phyloP scores from a whole-genome alignment of 805 yeast genomes.

The Phaffomyces opuntiae region DNA sequence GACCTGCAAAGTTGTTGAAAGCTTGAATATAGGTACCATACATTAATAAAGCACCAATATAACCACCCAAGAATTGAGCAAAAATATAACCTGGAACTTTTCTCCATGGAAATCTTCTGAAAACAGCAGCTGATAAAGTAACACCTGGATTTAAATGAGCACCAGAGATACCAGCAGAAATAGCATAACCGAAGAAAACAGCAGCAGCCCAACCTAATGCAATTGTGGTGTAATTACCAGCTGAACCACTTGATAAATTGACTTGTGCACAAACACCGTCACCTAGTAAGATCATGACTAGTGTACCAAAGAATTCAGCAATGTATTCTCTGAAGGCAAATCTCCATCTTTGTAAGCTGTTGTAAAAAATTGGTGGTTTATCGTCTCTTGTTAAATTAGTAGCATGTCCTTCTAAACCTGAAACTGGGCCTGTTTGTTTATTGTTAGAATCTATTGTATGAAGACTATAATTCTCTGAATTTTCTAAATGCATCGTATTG shows the following conservation, averaged over 20 bases:
- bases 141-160: constrained; percentile 54
- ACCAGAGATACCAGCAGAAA: constrained; percentile 50
- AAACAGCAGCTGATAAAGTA: constrained; percentile 39
- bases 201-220: constrained; percentile 50
- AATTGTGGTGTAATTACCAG: constrained; percentile 36
- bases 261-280: constrained; percentile 43
- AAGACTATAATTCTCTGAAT: background rate
- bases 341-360: constrained; percentile 20
- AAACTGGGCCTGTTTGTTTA: constrained; percentile 18
- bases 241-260: constrained; percentile 27
- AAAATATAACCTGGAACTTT: constrained; percentile 38
- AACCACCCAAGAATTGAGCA: constrained; percentile 44
- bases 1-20: constrained; percentile 28
- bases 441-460: constrained; percentile 6
- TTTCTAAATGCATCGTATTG: background rate
- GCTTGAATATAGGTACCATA: constrained; percentile 39
- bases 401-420: constrained; percentile 23
- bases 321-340: constrained; percentile 35
- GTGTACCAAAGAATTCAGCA: constrained; percentile 47
- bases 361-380: constrained; percentile 12
- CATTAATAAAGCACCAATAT: constrained; percentile 37
- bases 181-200: constrained; percentile 42
- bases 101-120: constrained; percentile 44
- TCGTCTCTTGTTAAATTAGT: constrained; percentile 13
- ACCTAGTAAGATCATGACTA: constrained; percentile 40